phyloP scores from a whole-genome alignment of 2,329 filamentous ascomycete species.

The Zasmidium citrigriseum region DNA sequence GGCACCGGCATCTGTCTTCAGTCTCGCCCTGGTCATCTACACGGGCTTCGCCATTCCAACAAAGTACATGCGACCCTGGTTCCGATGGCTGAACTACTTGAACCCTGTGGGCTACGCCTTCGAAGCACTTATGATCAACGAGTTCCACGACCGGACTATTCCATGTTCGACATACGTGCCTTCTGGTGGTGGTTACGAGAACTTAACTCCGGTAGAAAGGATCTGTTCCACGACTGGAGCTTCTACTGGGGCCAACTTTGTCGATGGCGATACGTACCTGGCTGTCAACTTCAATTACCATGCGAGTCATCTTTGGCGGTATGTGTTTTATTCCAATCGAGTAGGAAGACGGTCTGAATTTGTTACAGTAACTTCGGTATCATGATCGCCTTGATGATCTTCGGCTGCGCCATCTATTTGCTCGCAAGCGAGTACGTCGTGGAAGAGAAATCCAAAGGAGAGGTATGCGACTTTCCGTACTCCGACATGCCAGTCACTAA shows the following conservation, averaged over 20 bases:
- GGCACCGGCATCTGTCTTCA: slow-evolving; percentile 58
- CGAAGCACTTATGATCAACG: slow-evolving; percentile 68
- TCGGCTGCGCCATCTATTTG: neutral
- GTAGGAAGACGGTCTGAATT: neutral
- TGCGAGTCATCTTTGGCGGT: slow-evolving; percentile 42
- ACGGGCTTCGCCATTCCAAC: slow-evolving; percentile 64
- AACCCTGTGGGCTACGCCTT: slow-evolving; percentile 79
- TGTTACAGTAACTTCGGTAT: neutral
- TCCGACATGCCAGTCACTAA: too few relatives aligned
- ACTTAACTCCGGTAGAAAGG: slow-evolving; percentile 56
- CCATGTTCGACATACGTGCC: slow-evolving; percentile 43
- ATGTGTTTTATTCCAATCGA: neutral
- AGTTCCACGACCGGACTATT: slow-evolving; percentile 69
- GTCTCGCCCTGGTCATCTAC: slow-evolving; percentile 64
- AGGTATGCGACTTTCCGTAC: too few relatives aligned
- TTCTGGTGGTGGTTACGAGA: slow-evolving; percentile 35
- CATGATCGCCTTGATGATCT: neutral
- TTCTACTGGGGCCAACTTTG: slow-evolving; percentile 57
- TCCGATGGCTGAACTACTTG: slow-evolving; percentile 77
- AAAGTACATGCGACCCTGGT: slow-evolving; percentile 74
- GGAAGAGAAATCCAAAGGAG: neutral
- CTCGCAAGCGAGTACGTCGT: neutral
- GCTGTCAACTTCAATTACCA: slow-evolving; percentile 36
- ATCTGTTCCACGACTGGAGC: slow-evolving; percentile 27
- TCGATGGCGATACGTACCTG: slow-evolving; percentile 39